Evolutionary conservation across 805 yeast genomes (phyloP), one percentile per base, ranked within the genome.

Genomic region (Zygotorulaspora sp.): DNA sequence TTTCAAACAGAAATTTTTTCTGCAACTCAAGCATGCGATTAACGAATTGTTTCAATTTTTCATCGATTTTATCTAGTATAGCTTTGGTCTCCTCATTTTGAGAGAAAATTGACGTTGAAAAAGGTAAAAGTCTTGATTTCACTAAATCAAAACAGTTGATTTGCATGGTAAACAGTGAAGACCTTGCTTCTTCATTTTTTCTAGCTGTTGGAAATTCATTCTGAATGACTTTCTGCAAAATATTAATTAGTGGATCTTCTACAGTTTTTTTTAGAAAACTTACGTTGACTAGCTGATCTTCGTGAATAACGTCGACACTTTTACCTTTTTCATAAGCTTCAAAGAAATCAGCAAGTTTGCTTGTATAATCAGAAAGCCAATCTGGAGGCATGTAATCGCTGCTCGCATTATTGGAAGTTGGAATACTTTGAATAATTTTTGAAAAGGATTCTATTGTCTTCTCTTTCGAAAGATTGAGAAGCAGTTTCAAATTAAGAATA

Each of bases 351-450:
- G 75, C 65, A 32, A 82, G 17, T 30, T 52, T 49, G 28, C 40
- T 46, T 19, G 61, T 70, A 48, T 80, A 78, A n/a, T 76, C 80
- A 33, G 74, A 66, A 15, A 84, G 63, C 88, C 94, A 89, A 43
- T 84, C 94, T 0, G 97, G 96, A 4, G 95, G 79, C 43, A 80
- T 75, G 15, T 84, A 64, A 43, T 85, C 85, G 19, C 71, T 71
- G 35, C 66, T 55, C 26, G 66, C 45, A 25, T 58, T 57, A 39
- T 66, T 52, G 52, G 62, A 18, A 6, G 26, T 25, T 11, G 52
- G 62, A 54, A 61, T 45, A 12, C 65, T 49, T 25, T 61, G 61
- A 8, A 58, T 28, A 30, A 35, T 44, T n/a, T 35, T 38, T 7
- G 36, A 17, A 15, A 53, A 50, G 9, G 40, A 46, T 10, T 46